Percentiles rank a stretch among this genome's conserved stretches.
Conservation (phyloP, 805 yeast genomes). For the Nakazawaea molendinolei region DNA sequence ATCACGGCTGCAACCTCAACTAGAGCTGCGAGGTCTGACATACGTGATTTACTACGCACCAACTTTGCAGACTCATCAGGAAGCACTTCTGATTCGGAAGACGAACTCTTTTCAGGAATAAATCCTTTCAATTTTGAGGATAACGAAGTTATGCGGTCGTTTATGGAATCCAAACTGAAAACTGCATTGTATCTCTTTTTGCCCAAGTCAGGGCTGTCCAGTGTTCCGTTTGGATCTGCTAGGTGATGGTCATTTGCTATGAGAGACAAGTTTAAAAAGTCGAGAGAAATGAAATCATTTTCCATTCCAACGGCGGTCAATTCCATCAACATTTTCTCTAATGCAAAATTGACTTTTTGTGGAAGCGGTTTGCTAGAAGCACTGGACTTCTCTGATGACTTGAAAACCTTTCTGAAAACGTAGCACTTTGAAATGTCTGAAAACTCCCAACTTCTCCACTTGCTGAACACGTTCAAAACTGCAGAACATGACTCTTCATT, state of each 20-base stretch:
- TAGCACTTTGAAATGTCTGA: conserved; percentile 50
- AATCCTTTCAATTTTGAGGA: conserved; percentile 5
- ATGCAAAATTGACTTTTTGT: conserved; percentile 19
- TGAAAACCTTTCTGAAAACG: conserved; percentile 47
- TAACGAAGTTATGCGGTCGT: conserved; percentile 5
- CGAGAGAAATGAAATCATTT: conserved; percentile 22
- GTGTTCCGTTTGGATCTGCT: background rate
- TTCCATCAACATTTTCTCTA: conserved; percentile 25
- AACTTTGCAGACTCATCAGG: no score
- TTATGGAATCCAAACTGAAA: conserved; percentile 3
- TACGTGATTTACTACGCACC: background rate
- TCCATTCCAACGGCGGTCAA: conserved; percentile 22
- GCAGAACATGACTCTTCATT: conserved; percentile 38
- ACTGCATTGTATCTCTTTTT: background rate
- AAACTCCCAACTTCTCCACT: conserved; percentile 94
- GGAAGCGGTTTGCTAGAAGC: conserved; percentile 2
- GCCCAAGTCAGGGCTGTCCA: background rate
- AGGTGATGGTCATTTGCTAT: background rate
- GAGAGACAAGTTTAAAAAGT: conserved; percentile 2
- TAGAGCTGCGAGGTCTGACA: conserved; percentile 12
- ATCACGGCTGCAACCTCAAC: conserved; percentile 17
- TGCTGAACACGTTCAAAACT: conserved; percentile 52
- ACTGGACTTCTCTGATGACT: conserved; percentile 8
- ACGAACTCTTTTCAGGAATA: background rate
- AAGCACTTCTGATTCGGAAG: background rate